phyloP scores from a whole-genome alignment of 768 basidiomycete species.

The Leccinum sublutescens region DNA sequence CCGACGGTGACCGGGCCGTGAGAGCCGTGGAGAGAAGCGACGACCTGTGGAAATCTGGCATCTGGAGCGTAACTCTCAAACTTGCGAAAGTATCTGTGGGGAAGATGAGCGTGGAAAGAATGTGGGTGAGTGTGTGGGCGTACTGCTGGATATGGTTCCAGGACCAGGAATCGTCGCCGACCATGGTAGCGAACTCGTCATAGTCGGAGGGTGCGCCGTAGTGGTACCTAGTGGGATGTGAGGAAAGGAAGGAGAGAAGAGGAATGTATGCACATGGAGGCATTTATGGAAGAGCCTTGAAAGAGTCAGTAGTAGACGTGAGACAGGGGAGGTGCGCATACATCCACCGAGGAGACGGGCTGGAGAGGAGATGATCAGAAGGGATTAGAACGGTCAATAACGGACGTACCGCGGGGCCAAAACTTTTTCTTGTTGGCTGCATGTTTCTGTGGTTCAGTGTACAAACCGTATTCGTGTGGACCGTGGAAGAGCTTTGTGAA shows the following conservation, averaged over 20 bases:
- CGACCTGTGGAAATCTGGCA: conserved; percentile 48
- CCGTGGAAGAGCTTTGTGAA: conserved; percentile 43
- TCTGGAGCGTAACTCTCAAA: conserved; percentile 61
- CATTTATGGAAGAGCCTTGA: conserved; percentile 64
- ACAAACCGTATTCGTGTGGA: conserved; percentile 51
- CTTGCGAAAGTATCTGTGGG: conserved; percentile 61
- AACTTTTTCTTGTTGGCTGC: conserved; percentile 47
- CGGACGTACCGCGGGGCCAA: conserved; percentile 62
- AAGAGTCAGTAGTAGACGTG: not conserved
- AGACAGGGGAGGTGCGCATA: conserved; percentile 33
- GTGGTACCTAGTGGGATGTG: conserved; percentile 40
- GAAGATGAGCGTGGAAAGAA: conserved; percentile 1
- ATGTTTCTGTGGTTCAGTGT: conserved; percentile 54
- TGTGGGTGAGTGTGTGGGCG: not conserved
- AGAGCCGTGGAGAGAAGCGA: conserved; percentile 44
- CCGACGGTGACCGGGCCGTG: conserved; percentile 61
- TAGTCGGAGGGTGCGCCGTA: conserved; percentile 67
- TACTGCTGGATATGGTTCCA: conserved; percentile 53
- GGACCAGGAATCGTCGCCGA: conserved; percentile 55
- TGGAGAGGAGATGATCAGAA: conserved; percentile 16
- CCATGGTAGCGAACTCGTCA: conserved; percentile 59
- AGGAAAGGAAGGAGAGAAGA: not conserved
- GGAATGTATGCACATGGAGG: conserved; percentile 39
- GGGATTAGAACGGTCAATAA: not conserved
- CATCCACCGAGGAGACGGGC: conserved; percentile 74